Evolutionary conservation across 2,329 filamentous ascomycete species (phyloP), one percentile per base, ranked within the genome.

Genomic region (Didymella lethalis): DNA sequence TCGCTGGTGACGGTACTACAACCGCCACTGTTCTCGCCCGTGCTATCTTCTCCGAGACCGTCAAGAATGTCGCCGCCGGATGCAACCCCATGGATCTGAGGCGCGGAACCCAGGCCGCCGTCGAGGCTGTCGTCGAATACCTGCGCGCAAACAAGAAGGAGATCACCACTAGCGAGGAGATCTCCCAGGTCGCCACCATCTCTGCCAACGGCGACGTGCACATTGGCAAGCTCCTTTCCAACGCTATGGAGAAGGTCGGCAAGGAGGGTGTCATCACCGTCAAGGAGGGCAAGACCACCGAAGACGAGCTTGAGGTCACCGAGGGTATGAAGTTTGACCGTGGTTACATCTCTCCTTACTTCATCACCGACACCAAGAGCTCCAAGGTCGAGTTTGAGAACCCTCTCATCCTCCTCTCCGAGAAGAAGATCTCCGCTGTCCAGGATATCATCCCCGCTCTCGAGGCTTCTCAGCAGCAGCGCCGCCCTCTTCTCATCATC

Each of bases 281-380:
- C 77, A 99, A 99, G 90, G 95, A 99, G 86, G 95, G 95, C 79
- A 99, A 98, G 90, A 98, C 95, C 61, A 90, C 96, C 77, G 88
- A 91, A 74, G 95, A 99, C 72, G 95, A 99, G 88, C 90, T 99
- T 56, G 95, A 99, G 84, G 89, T 99, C 63, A 99, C 95, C 60
- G 95, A 99, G 89, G 95, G 95, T 79, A 99, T 99, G 95, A 93
- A 95, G 81, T 99, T 99, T 84, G 95, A 99, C 87, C 94, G 95
- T 77, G 95, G 95, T 64, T 99, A 90, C 81, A 94, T 97, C 78
- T 99, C 95, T 26, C 93, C 95, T 71, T 99, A 99, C 89, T 99
- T 99, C 86, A 99, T 99, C 85, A 99, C 95, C 84, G 95, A 99
- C 77, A 84, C 93, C 87, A 99, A 99, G 90, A 81, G 93, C 61